phyloP scores from a whole-genome alignment of 2,329 filamentous ascomycete species.

The Cladosporium cucumerinum region DNA sequence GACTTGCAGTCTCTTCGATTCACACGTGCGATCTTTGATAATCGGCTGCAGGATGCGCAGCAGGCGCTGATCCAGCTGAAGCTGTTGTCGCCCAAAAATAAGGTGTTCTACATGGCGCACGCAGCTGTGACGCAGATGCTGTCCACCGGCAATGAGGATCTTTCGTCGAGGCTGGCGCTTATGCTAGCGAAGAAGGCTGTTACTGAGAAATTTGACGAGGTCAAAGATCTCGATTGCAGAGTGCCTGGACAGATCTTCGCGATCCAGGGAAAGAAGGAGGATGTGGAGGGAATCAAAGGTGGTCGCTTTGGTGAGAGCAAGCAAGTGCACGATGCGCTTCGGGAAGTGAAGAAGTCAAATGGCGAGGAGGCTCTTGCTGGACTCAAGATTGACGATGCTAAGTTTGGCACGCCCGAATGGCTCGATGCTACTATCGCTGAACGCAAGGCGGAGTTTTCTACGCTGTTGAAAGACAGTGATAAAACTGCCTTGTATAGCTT shows the following conservation, averaged over 20 bases:
- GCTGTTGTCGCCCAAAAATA: constrained; percentile 29
- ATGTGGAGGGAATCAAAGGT: constrained; percentile 27
- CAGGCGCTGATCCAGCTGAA: constrained; percentile 36
- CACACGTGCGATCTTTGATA: constrained; percentile 30
- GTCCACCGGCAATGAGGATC: constrained; percentile 29
- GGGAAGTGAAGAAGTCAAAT: constrained; percentile 16
- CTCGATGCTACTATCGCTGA: constrained; percentile 13
- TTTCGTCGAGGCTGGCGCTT: constrained; percentile 30
- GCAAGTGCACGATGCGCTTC: constrained; percentile 30
- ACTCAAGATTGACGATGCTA: neutral
- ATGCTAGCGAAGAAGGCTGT: constrained; percentile 33
- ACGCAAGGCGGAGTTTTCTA: neutral
- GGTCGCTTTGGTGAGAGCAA: constrained; percentile 29
- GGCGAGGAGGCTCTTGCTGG: constrained; percentile 4
- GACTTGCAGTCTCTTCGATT: constrained; percentile 31
- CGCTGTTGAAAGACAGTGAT: neutral
- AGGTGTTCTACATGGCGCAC: constrained; percentile 35
- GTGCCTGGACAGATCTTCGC: constrained; percentile 35
- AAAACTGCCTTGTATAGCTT: constrained; percentile 10
- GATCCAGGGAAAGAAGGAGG: constrained; percentile 25
- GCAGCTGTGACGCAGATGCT: constrained; percentile 34
- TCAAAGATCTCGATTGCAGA: constrained; percentile 29
- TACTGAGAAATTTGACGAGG: constrained; percentile 31
- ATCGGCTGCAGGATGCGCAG: constrained; percentile 32
- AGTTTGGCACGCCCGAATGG: constrained; percentile 11